Base-by-base conservation (phyloP, 202 grass and related monocot genomes). In the Elaeis oleifera region DNA sequence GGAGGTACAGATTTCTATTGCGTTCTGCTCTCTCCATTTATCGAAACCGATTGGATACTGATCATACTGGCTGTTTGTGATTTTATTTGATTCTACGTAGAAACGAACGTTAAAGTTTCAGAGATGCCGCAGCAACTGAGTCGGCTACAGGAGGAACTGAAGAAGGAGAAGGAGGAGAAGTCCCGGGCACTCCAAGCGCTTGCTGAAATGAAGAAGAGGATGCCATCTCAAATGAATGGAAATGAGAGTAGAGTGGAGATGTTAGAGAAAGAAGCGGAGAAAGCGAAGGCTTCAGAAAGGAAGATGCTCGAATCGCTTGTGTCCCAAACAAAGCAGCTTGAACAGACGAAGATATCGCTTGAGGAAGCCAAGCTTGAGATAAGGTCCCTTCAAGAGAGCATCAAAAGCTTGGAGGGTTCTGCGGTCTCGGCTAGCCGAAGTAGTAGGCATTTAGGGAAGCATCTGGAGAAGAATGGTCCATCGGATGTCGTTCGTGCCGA, bases 321-420 rank as follows among this genome's bases (percentile, higher is more conserved):
- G 19, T 56, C 58, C 50, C 82, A 91, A 75, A 92, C 84, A 19
- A 86, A 83, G 67, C 71, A 81, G 63, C 77, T 92, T 54, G 92
- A 84, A 72, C 77, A 82, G 70, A 89, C 81, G 4, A 97, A 86
- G 52, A 74, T 85, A 22, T 85, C 82, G 23, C 78, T 92, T 17
- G 77, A 88, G 57, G 81, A 89, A 78, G 79, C 84, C 16, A 97
- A 88, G 55, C 50, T 89, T 56, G 76, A 86, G 77, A 97, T 89
- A 44, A 81, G 59, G 65, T 69, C 58, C 1, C 75, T 89, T 2
- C 60, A 71, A 72, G 78, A 88, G 56, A 87, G 23, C 60, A 82
- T 32, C 6, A 85, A 64, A 49, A 83, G 26, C 20, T 65, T 81
- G 54, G 55, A 59, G 28, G 20, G 60, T 50, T 51, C 29, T 19